phyloP scores from a whole-genome alignment of 768 basidiomycete genomes.

The Steccherinum ochraceum region DNA sequence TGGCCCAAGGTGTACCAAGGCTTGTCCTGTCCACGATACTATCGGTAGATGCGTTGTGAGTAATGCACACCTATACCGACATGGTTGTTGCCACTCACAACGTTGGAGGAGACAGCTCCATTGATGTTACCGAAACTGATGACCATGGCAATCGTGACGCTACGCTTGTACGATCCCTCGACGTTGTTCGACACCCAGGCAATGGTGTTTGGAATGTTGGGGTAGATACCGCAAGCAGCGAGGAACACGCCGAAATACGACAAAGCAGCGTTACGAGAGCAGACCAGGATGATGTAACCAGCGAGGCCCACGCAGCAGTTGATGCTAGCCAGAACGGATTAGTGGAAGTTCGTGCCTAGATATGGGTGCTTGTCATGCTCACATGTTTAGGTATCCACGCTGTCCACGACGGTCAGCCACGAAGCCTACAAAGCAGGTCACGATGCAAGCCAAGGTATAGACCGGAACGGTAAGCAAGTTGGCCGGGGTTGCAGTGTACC shows the following conservation, averaged over 20 bases:
- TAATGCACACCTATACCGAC: background rate
- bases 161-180: slow-evolving; percentile 72
- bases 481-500: slow-evolving; percentile 63
- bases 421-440: slow-evolving; percentile 61
- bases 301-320: slow-evolving; percentile 30
- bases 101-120: slow-evolving; percentile 71
- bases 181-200: slow-evolving; percentile 64
- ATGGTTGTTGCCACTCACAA: slow-evolving; percentile 37
- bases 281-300: slow-evolving; percentile 68
- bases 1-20: slow-evolving; percentile 65
- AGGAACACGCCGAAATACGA: slow-evolving; percentile 71
- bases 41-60: background rate
- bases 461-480: slow-evolving; percentile 77
- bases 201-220: slow-evolving; percentile 52
- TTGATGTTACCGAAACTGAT: slow-evolving; percentile 68
- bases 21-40: slow-evolving; percentile 59
- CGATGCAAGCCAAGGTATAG: slow-evolving; percentile 60
- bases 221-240: slow-evolving; percentile 73
- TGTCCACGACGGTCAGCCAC: slow-evolving; percentile 54
- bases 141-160: slow-evolving; percentile 63
- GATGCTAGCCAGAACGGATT: slow-evolving; percentile 10
- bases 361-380: slow-evolving; percentile 16
- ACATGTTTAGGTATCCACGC: slow-evolving; percentile 64
- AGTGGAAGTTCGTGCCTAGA: background rate
- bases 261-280: slow-evolving; percentile 52